phyloP scores from a whole-genome alignment of 352 stramenopile genomes.

The Phytopythium helicoides region DNA sequence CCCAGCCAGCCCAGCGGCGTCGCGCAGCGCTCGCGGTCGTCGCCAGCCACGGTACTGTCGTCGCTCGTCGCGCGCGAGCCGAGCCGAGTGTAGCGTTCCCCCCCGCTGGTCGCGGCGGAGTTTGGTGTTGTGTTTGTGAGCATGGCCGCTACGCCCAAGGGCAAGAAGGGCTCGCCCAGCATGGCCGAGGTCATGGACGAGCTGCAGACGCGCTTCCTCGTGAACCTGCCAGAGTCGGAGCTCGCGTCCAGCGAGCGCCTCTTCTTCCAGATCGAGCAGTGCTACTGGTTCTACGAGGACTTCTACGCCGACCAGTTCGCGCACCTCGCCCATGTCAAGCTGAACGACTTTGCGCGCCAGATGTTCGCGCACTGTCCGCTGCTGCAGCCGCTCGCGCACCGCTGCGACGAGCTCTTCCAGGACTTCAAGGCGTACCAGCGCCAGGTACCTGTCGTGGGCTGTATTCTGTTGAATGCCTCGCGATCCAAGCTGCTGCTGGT shows the following conservation, averaged over 20 bases:
- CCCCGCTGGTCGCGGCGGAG: background rate
- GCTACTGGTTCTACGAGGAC: constrained; percentile 98
- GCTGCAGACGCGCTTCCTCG: constrained; percentile 94
- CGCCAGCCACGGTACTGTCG: too few species aligned
- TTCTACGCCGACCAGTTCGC: constrained; percentile 91
- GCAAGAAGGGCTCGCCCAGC: constrained; percentile 33
- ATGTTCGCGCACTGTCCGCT: constrained; percentile 93
- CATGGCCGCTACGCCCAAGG: background rate
- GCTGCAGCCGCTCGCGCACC: constrained; percentile 72
- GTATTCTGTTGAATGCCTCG: constrained; percentile 89
- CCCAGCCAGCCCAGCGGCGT: constrained; percentile 1
- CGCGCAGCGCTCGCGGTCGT: too few species aligned
- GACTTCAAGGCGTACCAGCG: constrained; percentile 95
- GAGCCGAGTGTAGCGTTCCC: too few species aligned
- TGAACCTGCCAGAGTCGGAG: constrained; percentile 92
- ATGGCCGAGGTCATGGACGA: constrained; percentile 95
- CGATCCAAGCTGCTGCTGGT: constrained; percentile 91
- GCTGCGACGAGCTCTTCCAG: constrained; percentile 92
- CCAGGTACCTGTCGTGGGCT: constrained; percentile 93
- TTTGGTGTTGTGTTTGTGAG: background rate
- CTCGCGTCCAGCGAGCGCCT: constrained; percentile 91
- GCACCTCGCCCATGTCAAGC: constrained; percentile 87
- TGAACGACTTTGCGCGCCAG: constrained; percentile 92
- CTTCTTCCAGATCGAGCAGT: constrained; percentile 98
- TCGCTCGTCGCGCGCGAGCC: too few species aligned